A percentile compares a stretch with the other conserved stretches of the same genome.
Conservation (phyloP, 257 asterid species). For the Schizonepeta tenuifolia region DNA sequence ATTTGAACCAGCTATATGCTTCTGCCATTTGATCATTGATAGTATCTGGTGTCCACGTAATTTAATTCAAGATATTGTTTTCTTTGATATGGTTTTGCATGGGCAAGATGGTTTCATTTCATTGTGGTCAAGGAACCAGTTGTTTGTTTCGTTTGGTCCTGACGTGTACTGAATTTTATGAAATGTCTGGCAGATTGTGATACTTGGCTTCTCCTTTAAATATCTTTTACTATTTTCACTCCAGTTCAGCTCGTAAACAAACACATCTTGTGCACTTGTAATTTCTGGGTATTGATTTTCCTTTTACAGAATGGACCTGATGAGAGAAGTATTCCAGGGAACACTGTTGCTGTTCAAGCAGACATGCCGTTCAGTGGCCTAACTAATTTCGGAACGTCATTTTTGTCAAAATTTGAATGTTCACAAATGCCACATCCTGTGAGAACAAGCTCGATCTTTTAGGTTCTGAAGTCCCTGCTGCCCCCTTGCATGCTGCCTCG, state of each 20-base stretch:
- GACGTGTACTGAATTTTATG: background rate
- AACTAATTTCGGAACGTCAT: constrained; percentile 89
- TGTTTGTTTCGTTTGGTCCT: background rate
- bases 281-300: constrained; percentile 23
- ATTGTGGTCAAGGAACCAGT: background rate
- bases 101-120: background rate
- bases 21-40: constrained; percentile 22
- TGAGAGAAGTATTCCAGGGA: constrained; percentile 96
- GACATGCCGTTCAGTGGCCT: constrained; percentile 95
- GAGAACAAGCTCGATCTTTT: constrained; percentile 43
- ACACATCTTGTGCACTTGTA: constrained; percentile 15
- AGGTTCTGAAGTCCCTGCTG: constrained; percentile 2
- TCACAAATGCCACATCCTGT: constrained; percentile 99
- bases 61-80: constrained; percentile 13
- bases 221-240: background rate
- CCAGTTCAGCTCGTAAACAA: constrained; percentile 14
- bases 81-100: constrained; percentile 1
- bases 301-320: constrained; percentile 81
- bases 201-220: background rate
- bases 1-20: constrained; percentile 17
- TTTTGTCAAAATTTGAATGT: constrained; percentile 92
- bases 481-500: background rate
- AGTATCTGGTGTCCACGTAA: constrained; percentile 6
- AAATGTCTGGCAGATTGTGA: constrained; percentile 10
- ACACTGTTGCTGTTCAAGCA: constrained; percentile 95